A percentile compares a stretch with the other conserved stretches of the same genome.
These are phyloP conservation scores for Sapria himalayana DNA, from an alignment of 345 rosid species.

Conservation along the genomic window DNA sequence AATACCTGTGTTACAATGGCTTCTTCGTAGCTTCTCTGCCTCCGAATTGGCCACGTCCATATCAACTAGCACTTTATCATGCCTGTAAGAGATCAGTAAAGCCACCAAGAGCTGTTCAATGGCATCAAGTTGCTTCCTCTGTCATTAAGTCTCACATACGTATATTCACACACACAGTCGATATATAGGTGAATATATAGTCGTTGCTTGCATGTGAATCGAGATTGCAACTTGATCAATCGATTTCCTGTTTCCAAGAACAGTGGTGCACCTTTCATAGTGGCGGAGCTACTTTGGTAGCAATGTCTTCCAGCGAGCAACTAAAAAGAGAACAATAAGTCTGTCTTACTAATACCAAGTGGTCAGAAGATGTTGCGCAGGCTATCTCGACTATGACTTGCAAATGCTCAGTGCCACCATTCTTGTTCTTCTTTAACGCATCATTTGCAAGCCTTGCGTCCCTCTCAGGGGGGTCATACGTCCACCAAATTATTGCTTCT, in stretches of 20 bases:
- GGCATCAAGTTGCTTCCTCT: no score
- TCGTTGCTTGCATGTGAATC: no score
- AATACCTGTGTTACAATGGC: constrained; percentile 36
- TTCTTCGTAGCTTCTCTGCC: constrained; percentile 36
- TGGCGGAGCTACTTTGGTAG: constrained; percentile 19
- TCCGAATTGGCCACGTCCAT: constrained; percentile 34
- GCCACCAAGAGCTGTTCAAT: constrained; percentile 36
- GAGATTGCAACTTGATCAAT: no score
- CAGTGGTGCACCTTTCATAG: constrained; percentile 35
- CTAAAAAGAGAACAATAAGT: constrained; percentile 47
- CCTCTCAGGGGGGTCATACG: constrained; percentile 58
- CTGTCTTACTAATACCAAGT: constrained; percentile 53
- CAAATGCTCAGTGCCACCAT: constrained; percentile 21
- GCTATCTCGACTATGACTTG: constrained; percentile 58
- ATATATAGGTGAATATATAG: no score
- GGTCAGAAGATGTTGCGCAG: constrained; percentile 50
- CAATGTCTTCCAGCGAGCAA: constrained; percentile 51
- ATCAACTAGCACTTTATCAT: constrained; percentile 40
- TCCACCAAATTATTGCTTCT: constrained; percentile 68
- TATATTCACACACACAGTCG: no score
- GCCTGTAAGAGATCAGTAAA: constrained; percentile 55
- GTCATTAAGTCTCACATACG: no score
- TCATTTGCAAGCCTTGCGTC: constrained; percentile 58
- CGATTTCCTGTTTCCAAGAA: neutral
- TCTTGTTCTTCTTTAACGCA: constrained; percentile 24